Conservation (phyloP, 805 yeast genomes). For the Wickerhamiella australiensis region DNA sequence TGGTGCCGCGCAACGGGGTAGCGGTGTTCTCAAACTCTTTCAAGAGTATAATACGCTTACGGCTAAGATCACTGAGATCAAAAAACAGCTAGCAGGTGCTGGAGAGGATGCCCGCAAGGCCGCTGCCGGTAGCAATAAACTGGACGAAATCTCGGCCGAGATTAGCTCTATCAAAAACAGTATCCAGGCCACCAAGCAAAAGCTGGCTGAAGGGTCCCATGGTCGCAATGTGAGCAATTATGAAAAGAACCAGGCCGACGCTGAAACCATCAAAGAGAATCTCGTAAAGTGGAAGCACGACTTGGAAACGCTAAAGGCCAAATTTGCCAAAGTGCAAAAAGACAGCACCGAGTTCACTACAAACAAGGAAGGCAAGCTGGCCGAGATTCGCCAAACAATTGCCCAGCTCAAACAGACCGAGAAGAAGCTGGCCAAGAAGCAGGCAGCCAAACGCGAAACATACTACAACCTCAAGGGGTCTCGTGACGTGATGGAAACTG, state of each 20-base stretch:
- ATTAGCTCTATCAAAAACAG: constrained; percentile 1
- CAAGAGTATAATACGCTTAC: constrained; percentile 27
- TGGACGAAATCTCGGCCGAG: not conserved
- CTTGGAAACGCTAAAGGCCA: constrained; percentile 27
- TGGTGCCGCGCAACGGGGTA: constrained; percentile 41
- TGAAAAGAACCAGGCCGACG: not conserved
- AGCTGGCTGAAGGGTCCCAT: not conserved
- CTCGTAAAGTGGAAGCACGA: not conserved
- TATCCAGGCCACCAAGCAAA: not conserved
- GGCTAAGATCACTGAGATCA: not conserved
- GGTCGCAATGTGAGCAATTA: not conserved
- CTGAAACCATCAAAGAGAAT: not conserved
- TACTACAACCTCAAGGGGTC: constrained; percentile 5
- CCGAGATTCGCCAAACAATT: constrained; percentile 36
- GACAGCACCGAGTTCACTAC: constrained; percentile 73
- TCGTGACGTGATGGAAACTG: constrained; percentile 7
- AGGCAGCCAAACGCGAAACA: constrained; percentile 6
- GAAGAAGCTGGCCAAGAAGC: constrained; percentile 5
- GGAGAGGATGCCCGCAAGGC: not conserved
- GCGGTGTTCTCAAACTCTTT: not conserved
- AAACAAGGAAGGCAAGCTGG: constrained; percentile 71
- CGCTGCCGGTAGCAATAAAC: not conserved
- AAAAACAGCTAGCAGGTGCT: not conserved
- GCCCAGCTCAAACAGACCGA: constrained; percentile 10
- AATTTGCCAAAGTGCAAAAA: constrained; percentile 44